phyloP scores from a whole-genome alignment of 2,329 filamentous ascomycete genomes.

The Claviceps cyperi region DNA sequence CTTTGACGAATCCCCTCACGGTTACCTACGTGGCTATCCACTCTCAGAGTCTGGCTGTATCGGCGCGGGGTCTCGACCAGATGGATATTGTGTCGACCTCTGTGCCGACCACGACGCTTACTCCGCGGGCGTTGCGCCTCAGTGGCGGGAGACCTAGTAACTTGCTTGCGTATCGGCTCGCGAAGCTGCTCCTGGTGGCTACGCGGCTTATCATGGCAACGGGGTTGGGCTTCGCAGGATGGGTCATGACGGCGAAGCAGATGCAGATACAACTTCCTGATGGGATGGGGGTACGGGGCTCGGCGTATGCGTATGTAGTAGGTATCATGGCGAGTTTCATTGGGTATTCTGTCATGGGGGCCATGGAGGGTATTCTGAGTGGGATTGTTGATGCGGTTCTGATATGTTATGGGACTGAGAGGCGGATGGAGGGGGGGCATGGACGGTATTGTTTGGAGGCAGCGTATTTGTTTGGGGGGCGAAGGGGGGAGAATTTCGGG shows the following conservation, averaged over 20 bases:
- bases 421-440: constrained; percentile 49
- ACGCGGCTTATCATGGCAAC: constrained; percentile 85
- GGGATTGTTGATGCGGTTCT: constrained; percentile 80
- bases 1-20: constrained; percentile 79
- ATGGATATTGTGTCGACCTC: constrained; percentile 66
- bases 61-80: constrained; percentile 65
- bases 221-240: constrained; percentile 84
- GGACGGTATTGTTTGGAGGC: constrained; percentile 86
- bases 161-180: constrained; percentile 75
- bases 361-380: constrained; percentile 77
- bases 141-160: constrained; percentile 29
- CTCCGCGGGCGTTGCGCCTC: constrained; percentile 34
- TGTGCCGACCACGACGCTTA: constrained; percentile 59
- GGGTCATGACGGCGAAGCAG: constrained; percentile 81
- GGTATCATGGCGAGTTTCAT: constrained; percentile 87
- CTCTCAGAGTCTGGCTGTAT: constrained; percentile 63
- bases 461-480: constrained; percentile 69
- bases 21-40: constrained; percentile 91
- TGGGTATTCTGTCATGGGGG: constrained; percentile 82
- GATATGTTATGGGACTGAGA: constrained; percentile 89
- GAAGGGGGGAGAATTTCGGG: constrained; percentile 10
- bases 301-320: constrained; percentile 87
- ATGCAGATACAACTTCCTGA: constrained; percentile 46
- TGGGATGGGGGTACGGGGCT: constrained; percentile 50
- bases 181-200: constrained; percentile 82